Base-by-base conservation (phyloP, 345 rosid species). In the Bruguiera gymnorhiza region DNA sequence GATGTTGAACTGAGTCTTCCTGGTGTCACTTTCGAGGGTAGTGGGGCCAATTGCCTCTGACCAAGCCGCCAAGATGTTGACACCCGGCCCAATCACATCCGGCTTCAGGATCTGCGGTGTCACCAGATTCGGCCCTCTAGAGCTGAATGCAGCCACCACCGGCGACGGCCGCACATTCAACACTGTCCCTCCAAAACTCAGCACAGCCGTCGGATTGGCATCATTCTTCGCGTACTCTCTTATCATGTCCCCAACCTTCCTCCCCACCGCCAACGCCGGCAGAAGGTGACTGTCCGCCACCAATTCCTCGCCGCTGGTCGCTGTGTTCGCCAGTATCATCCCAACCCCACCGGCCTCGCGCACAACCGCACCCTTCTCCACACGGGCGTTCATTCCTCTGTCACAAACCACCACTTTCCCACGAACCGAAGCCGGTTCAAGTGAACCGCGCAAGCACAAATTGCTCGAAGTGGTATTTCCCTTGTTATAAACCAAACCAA, bases 1-100 rank as follows among this genome's bases (percentile, higher is more conserved):
- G 70, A 93, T 90, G 65, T 90, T 90, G 87, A 90, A 90, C 3
- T 66, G 76, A 0, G 93, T 82, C 70, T 80, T 83, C 56, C 96
- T 86, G 0, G 79, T 63, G 80, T 93, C 97, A 32, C 68, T 83
- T 61, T 85, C 93, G 46, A 88, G 79, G 48, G 88, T 89, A 10
- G 91, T 89, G 51, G 95, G 95, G 20, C 95, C 97, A 29, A 82
- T 43, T 1, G 90, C 89, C 52, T 81, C 92, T 3, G 96, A 79
- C 98, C 97, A 91, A 1, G 83, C 97, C 13, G 98, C 97, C 71
- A 89, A 62, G 20, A 91, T 93, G 76, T 86, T 91, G 51, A 91
- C 97, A 0, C 97, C 96, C 0, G 98, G 97, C 52, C 94, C 97
- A 78, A 93, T 87, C 50, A 93, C 75, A 75, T 93, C 97, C 23